Conservation (phyloP, 345 rosid species). For the Brassica carinata region DNA sequence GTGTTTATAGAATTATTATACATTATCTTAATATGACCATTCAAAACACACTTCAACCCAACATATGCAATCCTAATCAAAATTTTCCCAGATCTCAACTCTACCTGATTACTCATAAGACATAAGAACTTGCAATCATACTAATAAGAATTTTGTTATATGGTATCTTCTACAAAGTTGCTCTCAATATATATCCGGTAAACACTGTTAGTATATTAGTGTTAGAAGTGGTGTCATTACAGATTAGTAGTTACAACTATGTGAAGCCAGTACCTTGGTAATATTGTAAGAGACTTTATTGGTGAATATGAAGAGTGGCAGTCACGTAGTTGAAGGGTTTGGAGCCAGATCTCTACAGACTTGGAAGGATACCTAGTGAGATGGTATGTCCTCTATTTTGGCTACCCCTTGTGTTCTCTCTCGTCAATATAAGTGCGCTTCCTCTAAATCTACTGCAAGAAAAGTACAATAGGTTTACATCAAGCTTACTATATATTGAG, state of each 20-base stretch:
- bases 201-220: neutral
- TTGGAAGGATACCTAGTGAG: constrained; percentile 97
- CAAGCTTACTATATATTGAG: constrained; percentile 3
- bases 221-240: neutral
- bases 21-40: too few relatives aligned
- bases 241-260: neutral
- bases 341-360: constrained; percentile 48
- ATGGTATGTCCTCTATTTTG: constrained; percentile 54
- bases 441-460: neutral
- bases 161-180: too few relatives aligned
- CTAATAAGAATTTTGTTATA: too few relatives aligned
- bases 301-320: constrained; percentile 4
- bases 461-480: neutral
- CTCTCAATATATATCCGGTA: too few relatives aligned
- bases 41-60: too few relatives aligned
- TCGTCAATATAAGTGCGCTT: neutral
- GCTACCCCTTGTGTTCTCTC: neutral
- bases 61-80: too few relatives aligned
- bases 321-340: neutral
- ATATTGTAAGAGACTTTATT: neutral
- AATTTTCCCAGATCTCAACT: too few relatives aligned
- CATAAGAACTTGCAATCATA: too few relatives aligned
- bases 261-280: neutral
- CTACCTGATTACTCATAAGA: too few relatives aligned
- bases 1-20: too few relatives aligned